A percentile compares a stretch with the other conserved stretches of the same genome.
These are phyloP conservation scores for Thielaviopsis populi DNA, from an alignment of 2,329 filamentous ascomycete genomes.

Conservation along the genomic window DNA sequence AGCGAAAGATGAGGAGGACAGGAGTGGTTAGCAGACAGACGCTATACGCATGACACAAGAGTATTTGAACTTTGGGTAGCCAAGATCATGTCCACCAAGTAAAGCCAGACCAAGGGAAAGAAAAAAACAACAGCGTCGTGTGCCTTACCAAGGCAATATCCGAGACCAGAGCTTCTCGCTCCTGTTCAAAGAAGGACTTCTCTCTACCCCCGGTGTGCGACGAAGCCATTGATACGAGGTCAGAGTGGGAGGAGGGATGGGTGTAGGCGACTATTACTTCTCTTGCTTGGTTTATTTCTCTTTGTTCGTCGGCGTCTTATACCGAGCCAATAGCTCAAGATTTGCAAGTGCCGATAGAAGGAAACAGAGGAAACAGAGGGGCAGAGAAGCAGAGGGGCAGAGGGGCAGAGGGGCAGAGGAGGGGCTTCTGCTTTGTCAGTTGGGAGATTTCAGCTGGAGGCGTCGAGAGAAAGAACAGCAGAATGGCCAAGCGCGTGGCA, in stretches of 20 bases:
- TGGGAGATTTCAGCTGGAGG: too few species aligned
- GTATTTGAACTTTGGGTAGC: too few species aligned
- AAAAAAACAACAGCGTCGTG: background rate
- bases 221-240: constrained; percentile 2
- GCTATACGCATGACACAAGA: background rate
- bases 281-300: too few species aligned
- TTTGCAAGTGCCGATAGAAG: too few species aligned
- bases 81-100: too few species aligned
- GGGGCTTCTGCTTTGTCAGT: too few species aligned
- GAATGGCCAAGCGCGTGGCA: too few species aligned
- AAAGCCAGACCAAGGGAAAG: background rate
- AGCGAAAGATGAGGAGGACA: background rate
- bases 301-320: too few species aligned
- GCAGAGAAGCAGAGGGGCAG: background rate
- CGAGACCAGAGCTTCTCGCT: constrained; percentile 53
- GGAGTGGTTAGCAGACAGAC: background rate
- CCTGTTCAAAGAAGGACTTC: constrained; percentile 59
- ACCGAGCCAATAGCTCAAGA: too few species aligned
- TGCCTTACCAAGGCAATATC: constrained; percentile 54
- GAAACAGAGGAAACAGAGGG: too few species aligned
- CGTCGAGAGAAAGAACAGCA: too few species aligned
- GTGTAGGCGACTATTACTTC: too few species aligned
- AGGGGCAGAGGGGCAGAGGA: background rate
- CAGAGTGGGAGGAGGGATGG: background rate
- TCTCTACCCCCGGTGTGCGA: constrained; percentile 21